These are phyloP conservation scores for Kokia cookei DNA, from an alignment of 441 rosid species.

Conservation along the genomic window DNA sequence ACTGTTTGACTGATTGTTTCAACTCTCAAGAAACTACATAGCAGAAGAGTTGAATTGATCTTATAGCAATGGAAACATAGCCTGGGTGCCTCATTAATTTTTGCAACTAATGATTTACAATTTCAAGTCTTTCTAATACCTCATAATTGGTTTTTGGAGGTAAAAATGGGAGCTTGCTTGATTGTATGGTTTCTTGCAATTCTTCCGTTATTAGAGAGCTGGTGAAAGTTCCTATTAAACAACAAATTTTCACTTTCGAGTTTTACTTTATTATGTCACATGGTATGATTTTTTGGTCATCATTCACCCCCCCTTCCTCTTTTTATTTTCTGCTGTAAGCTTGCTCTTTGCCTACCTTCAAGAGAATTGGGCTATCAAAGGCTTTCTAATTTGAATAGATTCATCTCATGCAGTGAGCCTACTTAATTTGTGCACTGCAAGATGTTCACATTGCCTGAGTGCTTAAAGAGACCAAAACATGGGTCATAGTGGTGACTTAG, in stretches of 20 bases:
- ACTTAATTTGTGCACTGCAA: conserved; percentile 24
- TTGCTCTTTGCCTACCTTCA: neutral
- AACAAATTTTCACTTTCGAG: neutral
- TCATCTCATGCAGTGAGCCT: conserved; percentile 24
- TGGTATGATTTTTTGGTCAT: neutral
- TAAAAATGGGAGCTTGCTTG: neutral
- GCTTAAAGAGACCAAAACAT: conserved; percentile 41
- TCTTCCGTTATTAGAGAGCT: neutral
- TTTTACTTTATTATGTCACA: neutral
- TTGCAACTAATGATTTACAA: neutral
- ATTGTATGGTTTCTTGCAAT: neutral
- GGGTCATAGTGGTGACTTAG: conserved; percentile 45
- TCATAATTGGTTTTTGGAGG: neutral
- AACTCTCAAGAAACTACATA: neutral
- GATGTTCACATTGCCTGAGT: conserved; percentile 36
- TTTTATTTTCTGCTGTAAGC: neutral
- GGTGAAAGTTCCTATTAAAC: neutral
- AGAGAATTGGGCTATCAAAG: neutral
- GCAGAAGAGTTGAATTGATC: neutral
- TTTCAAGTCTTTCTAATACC: neutral
- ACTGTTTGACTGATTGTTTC: neutral
- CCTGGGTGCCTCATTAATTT: neutral
- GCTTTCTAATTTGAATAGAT: neutral
- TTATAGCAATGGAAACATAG: neutral
- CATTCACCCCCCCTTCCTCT: too few relatives aligned